Conservation (phyloP, 352 stramenopile genomes). For the Lagenidium giganteum region DNA sequence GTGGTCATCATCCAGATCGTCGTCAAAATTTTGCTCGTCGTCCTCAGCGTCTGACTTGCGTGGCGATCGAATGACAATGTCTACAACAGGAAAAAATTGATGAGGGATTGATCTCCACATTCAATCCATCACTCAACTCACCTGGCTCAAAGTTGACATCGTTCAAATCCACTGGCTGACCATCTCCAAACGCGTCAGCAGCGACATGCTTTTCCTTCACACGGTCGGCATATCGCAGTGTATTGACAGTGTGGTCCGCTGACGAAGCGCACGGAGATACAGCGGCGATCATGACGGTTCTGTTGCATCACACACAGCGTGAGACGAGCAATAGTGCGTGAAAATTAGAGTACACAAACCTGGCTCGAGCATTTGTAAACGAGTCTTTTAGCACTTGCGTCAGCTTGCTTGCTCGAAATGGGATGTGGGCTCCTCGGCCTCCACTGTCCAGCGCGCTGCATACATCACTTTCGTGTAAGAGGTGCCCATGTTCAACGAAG, state of each 20-base stretch:
- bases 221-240: constrained; percentile 94
- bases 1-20: constrained; percentile 14
- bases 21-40: constrained; percentile 15
- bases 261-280: constrained; percentile 92
- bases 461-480: too few relatives aligned
- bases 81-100: neutral
- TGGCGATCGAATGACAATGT: too few relatives aligned
- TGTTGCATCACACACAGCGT: constrained; percentile 4
- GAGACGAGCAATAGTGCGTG: neutral
- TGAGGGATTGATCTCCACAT: neutral
- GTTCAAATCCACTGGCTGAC: constrained; percentile 34
- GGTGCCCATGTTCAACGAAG: too few relatives aligned
- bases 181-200: constrained; percentile 59
- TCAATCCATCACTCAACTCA: constrained; percentile 5
- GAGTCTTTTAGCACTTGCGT: constrained; percentile 98
- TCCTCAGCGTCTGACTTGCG: constrained; percentile 17
- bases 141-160: constrained; percentile 62
- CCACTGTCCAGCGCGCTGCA: constrained; percentile 87
- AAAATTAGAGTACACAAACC: constrained; percentile 17
- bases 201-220: constrained; percentile 95
- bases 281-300: constrained; percentile 96
- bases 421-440: constrained; percentile 87
- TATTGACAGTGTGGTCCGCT: constrained; percentile 97
- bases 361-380: constrained; percentile 93
- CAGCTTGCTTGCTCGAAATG: constrained; percentile 95